Percentiles rank a stretch among this genome's conserved stretches.
Evolutionary conservation across 805 yeast genomes (phyloP).

Genomic region (Yarrowia sp.): DNA sequence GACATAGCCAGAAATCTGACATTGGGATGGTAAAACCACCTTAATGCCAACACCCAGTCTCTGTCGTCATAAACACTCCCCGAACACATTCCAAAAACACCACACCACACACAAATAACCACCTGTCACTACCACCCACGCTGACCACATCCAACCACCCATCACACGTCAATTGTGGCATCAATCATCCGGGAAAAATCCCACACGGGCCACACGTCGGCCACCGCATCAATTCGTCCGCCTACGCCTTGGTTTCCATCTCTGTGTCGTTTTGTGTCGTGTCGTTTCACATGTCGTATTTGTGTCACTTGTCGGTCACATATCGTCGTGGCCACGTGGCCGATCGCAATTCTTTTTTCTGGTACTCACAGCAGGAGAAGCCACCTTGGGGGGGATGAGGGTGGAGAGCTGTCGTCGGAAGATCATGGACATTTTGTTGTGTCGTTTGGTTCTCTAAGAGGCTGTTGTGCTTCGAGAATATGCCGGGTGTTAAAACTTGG

Average conservation of each 20-base stretch:
- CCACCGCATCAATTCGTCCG: neutral
- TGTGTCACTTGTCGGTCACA: neutral
- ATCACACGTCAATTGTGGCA: neutral
- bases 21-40: neutral
- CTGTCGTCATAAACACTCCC: neutral
- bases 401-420: slow-evolving; percentile 91
- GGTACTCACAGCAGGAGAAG: slow-evolving; percentile 79
- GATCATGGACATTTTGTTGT: slow-evolving; percentile 65
- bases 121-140: neutral
- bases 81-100: neutral
- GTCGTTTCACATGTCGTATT: neutral
- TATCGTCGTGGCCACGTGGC: neutral
- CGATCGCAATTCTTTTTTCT: neutral
- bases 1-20: neutral
- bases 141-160: neutral
- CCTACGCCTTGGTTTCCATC: neutral
- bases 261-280: neutral
- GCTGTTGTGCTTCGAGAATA: slow-evolving; percentile 16
- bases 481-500: slow-evolving; percentile 12
- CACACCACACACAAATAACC: neutral
- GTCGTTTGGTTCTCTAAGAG: slow-evolving; percentile 22
- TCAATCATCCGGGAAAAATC: neutral
- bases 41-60: neutral
- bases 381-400: slow-evolving; percentile 97
- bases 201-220: neutral